Evolutionary conservation across 1,139 yeast species (phyloP).

Genomic region (Lizanozyma gosingica): DNA sequence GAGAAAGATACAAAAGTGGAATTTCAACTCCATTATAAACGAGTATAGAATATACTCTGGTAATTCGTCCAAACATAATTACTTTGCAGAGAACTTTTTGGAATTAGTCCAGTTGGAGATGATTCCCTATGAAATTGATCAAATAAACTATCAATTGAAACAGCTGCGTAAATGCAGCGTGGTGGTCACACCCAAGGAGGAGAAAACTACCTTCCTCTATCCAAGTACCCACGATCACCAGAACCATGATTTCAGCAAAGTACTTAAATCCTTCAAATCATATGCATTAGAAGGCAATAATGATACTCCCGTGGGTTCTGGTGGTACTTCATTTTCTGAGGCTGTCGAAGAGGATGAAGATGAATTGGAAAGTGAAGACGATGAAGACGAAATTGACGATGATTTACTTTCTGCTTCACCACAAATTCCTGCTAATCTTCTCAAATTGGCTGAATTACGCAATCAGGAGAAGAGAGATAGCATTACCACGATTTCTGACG

Average conservation of each 20-base stretch:
- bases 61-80: constrained; percentile 59
- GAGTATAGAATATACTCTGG: constrained; percentile 74
- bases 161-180: not conserved
- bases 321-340: too few species aligned
- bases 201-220: not conserved
- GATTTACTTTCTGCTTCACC: constrained; percentile 54
- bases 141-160: constrained; percentile 14
- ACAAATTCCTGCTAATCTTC: constrained; percentile 53
- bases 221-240: not conserved
- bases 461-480: constrained; percentile 25
- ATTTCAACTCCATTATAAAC: constrained; percentile 69
- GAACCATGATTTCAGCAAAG: constrained; percentile 3
- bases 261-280: not conserved
- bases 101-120: constrained; percentile 60
- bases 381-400: constrained; percentile 40
- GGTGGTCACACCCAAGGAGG: not conserved
- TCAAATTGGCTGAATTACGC: constrained; percentile 47
- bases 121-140: constrained; percentile 32
- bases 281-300: not conserved
- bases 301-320: not conserved
- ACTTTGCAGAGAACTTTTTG: constrained; percentile 73
- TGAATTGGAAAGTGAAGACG: constrained; percentile 10
- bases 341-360: constrained; percentile 5
- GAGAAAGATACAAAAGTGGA: constrained; percentile 83
- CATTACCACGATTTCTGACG: constrained; percentile 8